Percentiles rank a stretch among this genome's conserved stretches.
Evolutionary conservation across 306 rosid species (phyloP).

Genomic region (Prunus davidiana): DNA sequence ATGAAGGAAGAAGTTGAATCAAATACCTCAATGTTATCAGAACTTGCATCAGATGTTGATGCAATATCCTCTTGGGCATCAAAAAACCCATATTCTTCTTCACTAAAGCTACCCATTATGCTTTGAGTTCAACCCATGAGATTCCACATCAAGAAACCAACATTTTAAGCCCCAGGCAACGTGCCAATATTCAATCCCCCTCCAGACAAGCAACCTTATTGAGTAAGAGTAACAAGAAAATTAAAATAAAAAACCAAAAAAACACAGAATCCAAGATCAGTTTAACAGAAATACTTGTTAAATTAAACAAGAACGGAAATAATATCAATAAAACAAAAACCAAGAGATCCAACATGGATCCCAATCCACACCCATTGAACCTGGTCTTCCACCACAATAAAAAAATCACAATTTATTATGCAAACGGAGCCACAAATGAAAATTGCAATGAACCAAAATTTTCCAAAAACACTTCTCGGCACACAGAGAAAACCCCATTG

Average conservation of each 20-base stretch:
- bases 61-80: slow-evolving; percentile 80
- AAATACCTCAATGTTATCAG: slow-evolving; percentile 30
- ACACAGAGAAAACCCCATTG: slow-evolving; percentile 22
- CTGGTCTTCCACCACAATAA: slow-evolving; percentile 39
- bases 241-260: slow-evolving; percentile 24
- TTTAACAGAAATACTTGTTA: slow-evolving; percentile 36
- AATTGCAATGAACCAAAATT: slow-evolving; percentile 24
- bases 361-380: slow-evolving; percentile 76
- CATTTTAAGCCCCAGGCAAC: slow-evolving; percentile 49
- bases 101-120: slow-evolving; percentile 76
- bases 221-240: slow-evolving; percentile 25
- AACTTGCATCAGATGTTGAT: slow-evolving; percentile 46
- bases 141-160: slow-evolving; percentile 53
- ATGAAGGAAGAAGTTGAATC: slow-evolving; percentile 25
- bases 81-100: slow-evolving; percentile 65
- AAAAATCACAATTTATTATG: slow-evolving; percentile 26
- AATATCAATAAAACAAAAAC: slow-evolving; percentile 44
- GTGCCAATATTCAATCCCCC: slow-evolving; percentile 44
- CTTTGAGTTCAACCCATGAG: slow-evolving; percentile 78
- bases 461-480: slow-evolving; percentile 13
- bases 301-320: slow-evolving; percentile 35
- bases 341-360: slow-evolving; percentile 87
- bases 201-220: slow-evolving; percentile 45
- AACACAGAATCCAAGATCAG: slow-evolving; percentile 57
- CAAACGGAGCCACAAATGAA: slow-evolving; percentile 19